A percentile compares a stretch with the other conserved stretches of the same genome.
These are phyloP conservation scores for Globisporangium acanthophoron DNA, from an alignment of 352 stramenopile genomes.

Conservation along the genomic window DNA sequence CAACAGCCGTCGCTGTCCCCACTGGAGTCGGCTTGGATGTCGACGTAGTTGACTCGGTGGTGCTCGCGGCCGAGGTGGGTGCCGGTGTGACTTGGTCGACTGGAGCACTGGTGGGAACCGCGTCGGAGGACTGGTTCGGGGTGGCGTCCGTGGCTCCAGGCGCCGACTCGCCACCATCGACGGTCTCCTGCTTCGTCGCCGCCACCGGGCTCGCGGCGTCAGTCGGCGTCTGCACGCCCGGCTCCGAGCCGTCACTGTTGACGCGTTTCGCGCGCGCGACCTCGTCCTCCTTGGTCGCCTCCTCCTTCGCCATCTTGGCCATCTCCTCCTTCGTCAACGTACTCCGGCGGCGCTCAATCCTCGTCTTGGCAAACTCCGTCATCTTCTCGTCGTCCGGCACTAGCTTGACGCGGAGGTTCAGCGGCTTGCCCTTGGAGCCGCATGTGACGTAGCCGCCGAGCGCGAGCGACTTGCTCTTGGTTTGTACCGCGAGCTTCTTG, in stretches of 20 bases:
- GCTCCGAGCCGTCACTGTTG: slow-evolving; percentile 43
- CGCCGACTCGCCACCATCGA: too few relatives aligned
- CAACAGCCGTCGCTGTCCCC: background rate
- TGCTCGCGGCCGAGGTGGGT: slow-evolving; percentile 2
- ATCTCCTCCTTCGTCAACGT: slow-evolving; percentile 17
- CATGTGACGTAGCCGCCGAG: slow-evolving; percentile 45
- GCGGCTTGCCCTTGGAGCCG: slow-evolving; percentile 27
- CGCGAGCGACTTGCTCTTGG: slow-evolving; percentile 44
- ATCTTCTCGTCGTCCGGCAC: slow-evolving; percentile 19
- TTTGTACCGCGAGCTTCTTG: slow-evolving; percentile 38
- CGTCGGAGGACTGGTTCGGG: background rate
- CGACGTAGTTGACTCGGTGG: background rate
- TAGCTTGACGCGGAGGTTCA: slow-evolving; percentile 39
- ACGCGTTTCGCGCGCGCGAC: slow-evolving; percentile 28
- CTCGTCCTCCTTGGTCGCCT: slow-evolving; percentile 37
- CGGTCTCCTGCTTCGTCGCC: background rate
- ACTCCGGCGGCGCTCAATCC: slow-evolving; percentile 38
- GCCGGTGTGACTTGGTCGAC: background rate
- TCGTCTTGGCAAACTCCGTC: slow-evolving; percentile 43
- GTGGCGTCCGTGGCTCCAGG: background rate
- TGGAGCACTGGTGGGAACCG: background rate
- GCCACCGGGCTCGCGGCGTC: slow-evolving; percentile 18
- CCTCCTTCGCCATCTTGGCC: background rate
- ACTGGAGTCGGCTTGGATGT: background rate
- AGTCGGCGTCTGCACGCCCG: slow-evolving; percentile 39